Evolutionary conservation across 2,329 filamentous ascomycete genomes (phyloP), one percentile per base, ranked within the genome.

Genomic region (Xylariaceae sp.): DNA sequence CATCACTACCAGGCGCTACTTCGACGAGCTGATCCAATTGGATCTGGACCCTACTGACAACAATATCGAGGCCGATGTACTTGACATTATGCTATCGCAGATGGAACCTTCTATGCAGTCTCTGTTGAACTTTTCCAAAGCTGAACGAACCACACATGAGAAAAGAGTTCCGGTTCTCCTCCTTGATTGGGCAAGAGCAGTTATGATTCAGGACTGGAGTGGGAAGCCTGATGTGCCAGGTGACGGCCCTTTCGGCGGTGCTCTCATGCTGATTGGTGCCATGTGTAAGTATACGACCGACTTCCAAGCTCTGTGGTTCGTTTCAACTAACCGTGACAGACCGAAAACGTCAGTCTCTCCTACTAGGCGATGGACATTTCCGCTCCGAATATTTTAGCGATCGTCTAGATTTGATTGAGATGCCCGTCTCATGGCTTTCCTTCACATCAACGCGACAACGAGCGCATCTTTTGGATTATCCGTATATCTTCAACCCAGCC

Each of bases 181-280:
- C 5, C 66, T 89, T 21, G 85, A 89, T 57, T 90, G 85, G 85
- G 78, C 85, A 17, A 76, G 86, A 48, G 82, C 84, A 0, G 76
- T 93, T 1, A 78, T 95, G 58, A 67, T 94, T 36, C 80, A 83
- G 44, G 82, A 88, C 50, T 96, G 91, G 91, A 79, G 92, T 59
- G 87, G 88, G 0, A 79, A 79, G 44, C 77, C 86, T 1, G 77
- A 83, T 35, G 77, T 95, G 41, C 72, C 80, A 2, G 82, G 79
- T 44, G 83, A 86, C 57, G 81, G 84, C 22, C 75, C 85, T 12
- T 84, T 90, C 50, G 87, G 88, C 12, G 86, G 88, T 42, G 88
- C 89, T 6, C 68, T 96, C 33, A 80, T 83, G 38, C 75, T 94
- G 22, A 78, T 95, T 37, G 73, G 79, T 22, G 77, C 82, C 20